These are phyloP conservation scores for Citrus unshiu DNA, from an alignment of 345 rosid genomes.

Conservation along the genomic window DNA sequence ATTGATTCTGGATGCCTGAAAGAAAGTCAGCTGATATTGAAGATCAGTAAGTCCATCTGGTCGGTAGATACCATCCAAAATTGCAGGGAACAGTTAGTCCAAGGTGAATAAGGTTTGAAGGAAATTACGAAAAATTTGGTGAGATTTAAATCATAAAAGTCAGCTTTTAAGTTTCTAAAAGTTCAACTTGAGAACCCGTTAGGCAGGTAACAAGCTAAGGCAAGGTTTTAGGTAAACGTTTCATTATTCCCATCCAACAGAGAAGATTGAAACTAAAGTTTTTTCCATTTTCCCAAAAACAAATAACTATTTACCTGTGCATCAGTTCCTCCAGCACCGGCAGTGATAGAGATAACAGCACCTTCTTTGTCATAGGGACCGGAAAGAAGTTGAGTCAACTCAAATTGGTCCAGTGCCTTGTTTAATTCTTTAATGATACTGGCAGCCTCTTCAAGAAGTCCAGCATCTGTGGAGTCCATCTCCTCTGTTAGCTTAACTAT, in stretches of 20 bases:
- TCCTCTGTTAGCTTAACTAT: slow-evolving; percentile 80
- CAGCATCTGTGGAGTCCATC: slow-evolving; percentile 82
- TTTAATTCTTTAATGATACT: slow-evolving; percentile 62
- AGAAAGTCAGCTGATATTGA: background rate
- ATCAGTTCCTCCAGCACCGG: slow-evolving; percentile 99
- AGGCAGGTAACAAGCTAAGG: background rate
- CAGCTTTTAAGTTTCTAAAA: background rate
- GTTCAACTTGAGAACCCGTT: background rate
- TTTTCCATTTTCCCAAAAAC: background rate
- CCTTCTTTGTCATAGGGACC: slow-evolving; percentile 95
- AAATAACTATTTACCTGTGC: slow-evolving; percentile 68
- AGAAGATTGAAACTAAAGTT: background rate
- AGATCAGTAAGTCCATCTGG: background rate
- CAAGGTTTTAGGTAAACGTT: background rate
- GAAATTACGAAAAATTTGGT: background rate
- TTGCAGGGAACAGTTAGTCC: background rate
- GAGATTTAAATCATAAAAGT: background rate
- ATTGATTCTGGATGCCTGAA: background rate
- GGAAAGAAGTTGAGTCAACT: slow-evolving; percentile 90
- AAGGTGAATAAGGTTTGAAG: background rate
- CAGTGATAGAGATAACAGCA: slow-evolving; percentile 75
- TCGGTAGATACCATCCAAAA: background rate
- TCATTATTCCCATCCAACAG: background rate
- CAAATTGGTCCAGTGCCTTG: slow-evolving; percentile 62
- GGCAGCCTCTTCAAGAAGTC: slow-evolving; percentile 81